Base-by-base conservation (phyloP, 495 filamentous ascomycete genomes). In the Aspergillus carlsbadensis region DNA sequence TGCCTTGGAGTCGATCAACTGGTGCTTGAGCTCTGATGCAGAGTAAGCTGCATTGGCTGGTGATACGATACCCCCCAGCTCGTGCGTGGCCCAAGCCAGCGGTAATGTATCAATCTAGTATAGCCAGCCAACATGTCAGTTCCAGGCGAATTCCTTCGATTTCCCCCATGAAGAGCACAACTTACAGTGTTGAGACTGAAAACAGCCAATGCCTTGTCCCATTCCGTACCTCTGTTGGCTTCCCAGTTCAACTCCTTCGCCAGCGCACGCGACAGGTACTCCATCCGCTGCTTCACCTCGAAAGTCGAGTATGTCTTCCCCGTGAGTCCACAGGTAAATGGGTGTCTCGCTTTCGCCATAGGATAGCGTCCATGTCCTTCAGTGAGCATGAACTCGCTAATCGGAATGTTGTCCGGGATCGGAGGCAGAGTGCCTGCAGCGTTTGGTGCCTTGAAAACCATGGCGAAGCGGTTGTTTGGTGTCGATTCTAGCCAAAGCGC, bases 11-110 rank as follows among this genome's bases (percentile, higher is more conserved):
- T 89, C 83, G 58, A 83, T 81, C 40, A 96, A 70, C 62, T 96
- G 92, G 63, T 92, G 84, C 61, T 85, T 87, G 29, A 96, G 73
- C 68, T 96, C 92, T 7, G 75, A 63, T 48, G 81, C 81, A 2
- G 84, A 87, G 71, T 95, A 96, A 10, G 87, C 86, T 10, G 92
- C 91, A 67, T 94, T 96, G 22, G 89, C 91, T 0, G 91, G 90
- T 0, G 86, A 86, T 5, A 83, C 79, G 37, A 96, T 81, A 49
- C 91, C 92, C 3, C 83, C 85, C 3, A 96, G 70, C 29, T 86
- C 79, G 65, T 96, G 91, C 14, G 87, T 78, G 0, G 90, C 88
- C 81, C 88, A 92, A 14, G 82, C 79, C 10, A 92, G 75, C 10
- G 90, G 81, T 44, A 94, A 56, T 42, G 87, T 90, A 69, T 96